phyloP scores from a whole-genome alignment of 139 green algal genomes.

The Raphidocelis subcapitata region DNA sequence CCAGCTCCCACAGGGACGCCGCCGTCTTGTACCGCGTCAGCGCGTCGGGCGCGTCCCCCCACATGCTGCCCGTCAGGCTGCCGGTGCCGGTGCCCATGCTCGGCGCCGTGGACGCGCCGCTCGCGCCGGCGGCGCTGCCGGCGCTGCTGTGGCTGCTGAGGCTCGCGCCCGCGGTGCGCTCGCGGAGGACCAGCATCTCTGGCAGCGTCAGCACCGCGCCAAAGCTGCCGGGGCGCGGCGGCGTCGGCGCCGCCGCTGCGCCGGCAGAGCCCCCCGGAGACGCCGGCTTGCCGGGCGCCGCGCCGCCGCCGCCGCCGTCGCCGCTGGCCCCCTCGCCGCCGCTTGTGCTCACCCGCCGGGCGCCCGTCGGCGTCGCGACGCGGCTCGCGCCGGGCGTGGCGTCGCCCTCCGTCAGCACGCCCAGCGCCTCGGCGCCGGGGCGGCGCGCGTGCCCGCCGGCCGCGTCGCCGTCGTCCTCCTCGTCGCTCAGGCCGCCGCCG shows the following conservation, averaged over 20 bases:
- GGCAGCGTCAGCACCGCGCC: neutral
- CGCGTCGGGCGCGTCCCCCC: constrained; percentile 8
- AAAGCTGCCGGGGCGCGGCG: too few species aligned
- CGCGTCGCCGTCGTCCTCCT: neutral
- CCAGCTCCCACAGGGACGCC: constrained; percentile 54
- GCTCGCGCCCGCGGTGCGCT: neutral
- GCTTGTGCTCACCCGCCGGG: neutral
- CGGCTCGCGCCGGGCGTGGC: constrained; percentile 1
- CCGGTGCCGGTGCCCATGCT: constrained; percentile 4
- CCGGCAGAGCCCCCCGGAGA: too few species aligned
- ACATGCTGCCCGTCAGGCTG: constrained; percentile 3
- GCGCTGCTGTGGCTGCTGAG: neutral
- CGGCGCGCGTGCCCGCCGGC: neutral
- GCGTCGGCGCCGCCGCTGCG: too few species aligned
- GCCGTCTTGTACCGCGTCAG: constrained; percentile 35
- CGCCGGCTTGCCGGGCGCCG: neutral
- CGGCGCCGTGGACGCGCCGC: neutral
- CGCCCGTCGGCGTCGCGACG: neutral
- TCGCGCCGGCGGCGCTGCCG: neutral
- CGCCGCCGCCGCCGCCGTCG: neutral
- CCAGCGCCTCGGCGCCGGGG: too few species aligned
- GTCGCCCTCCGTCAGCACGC: neutral
- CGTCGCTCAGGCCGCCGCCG: neutral
- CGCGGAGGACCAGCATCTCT: neutral
- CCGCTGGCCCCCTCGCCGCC: neutral